These are phyloP conservation scores for Zoysia matrella DNA, from an alignment of 202 grass and related monocot species.

Conservation along the genomic window DNA sequence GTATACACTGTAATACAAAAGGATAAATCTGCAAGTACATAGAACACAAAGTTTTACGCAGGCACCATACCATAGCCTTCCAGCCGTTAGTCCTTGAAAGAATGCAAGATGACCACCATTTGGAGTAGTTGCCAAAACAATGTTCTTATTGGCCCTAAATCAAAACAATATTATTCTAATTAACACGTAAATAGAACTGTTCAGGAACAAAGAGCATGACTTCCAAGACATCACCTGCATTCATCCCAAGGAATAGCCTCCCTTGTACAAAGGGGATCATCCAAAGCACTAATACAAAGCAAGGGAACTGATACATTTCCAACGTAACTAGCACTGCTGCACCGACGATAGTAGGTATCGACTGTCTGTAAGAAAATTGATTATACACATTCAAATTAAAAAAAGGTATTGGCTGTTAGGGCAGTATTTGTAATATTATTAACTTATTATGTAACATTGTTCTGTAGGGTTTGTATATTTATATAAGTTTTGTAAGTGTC, in stretches of 20 bases:
- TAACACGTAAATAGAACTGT: slow-evolving; percentile 18
- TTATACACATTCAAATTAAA: slow-evolving; percentile 24
- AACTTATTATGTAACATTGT: neutral
- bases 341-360: slow-evolving; percentile 92
- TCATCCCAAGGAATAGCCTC: slow-evolving; percentile 98
- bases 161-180: slow-evolving; percentile 49
- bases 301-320: slow-evolving; percentile 32
- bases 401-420: slow-evolving; percentile 17
- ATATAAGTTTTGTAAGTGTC: neutral
- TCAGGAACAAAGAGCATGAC: slow-evolving; percentile 8
- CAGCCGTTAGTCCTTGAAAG: slow-evolving; percentile 87
- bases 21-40: slow-evolving; percentile 11
- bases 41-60: slow-evolving; percentile 20
- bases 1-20: slow-evolving; percentile 18
- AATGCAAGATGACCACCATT: slow-evolving; percentile 97
- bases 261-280: slow-evolving; percentile 15
- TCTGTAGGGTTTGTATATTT: neutral
- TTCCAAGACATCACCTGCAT: slow-evolving; percentile 74
- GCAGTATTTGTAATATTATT: slow-evolving; percentile 15
- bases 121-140: slow-evolving; percentile 91
- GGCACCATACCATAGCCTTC: slow-evolving; percentile 67
- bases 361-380: slow-evolving; percentile 71
- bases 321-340: slow-evolving; percentile 87
- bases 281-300: too few species aligned
- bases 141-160: slow-evolving; percentile 87